Percentiles rank a stretch among this genome's conserved stretches.
Conservation (phyloP, 2,329 filamentous ascomycete species). For the Colletotrichum australisinense region DNA sequence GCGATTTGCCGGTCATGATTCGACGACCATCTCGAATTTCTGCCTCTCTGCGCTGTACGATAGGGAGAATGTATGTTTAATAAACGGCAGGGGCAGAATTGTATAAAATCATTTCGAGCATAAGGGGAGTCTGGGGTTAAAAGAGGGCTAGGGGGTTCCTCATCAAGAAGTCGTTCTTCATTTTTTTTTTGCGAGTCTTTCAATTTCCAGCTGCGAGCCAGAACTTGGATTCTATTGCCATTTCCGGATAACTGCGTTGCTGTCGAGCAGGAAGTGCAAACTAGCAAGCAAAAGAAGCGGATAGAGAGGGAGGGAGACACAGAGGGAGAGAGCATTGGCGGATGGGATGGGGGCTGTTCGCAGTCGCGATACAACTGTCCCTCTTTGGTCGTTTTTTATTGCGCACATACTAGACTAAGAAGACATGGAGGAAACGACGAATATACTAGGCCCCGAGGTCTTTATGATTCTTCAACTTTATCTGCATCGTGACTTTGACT, state of each 20-base stretch:
- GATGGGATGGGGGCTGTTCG: slow-evolving; percentile 1
- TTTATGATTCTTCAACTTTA: background rate
- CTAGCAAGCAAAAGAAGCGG: slow-evolving; percentile 15
- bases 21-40: slow-evolving; percentile 28
- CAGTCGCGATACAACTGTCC: background rate
- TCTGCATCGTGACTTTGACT: background rate
- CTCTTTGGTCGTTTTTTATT: background rate
- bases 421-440: slow-evolving; percentile 10
- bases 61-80: slow-evolving; percentile 34
- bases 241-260: slow-evolving; percentile 35
- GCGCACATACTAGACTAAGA: slow-evolving; percentile 13
- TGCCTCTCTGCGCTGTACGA: slow-evolving; percentile 28
- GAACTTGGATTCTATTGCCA: slow-evolving; percentile 30
- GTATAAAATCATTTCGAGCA: slow-evolving; percentile 31
- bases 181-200: slow-evolving; percentile 11
- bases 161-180: slow-evolving; percentile 19
- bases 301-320: background rate
- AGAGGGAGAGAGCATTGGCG: slow-evolving; percentile 13
- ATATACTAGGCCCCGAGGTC: slow-evolving; percentile 4
- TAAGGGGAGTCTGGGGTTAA: slow-evolving; percentile 30
- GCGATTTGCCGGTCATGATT: slow-evolving; percentile 22
- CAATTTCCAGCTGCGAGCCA: slow-evolving; percentile 15
- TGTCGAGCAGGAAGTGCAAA: slow-evolving; percentile 28
- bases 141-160: slow-evolving; percentile 29
- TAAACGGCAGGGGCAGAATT: slow-evolving; percentile 33